These are phyloP conservation scores for Cryptosporidium andersoni DNA, from an alignment of 169 alveolate species.

Conservation along the genomic window DNA sequence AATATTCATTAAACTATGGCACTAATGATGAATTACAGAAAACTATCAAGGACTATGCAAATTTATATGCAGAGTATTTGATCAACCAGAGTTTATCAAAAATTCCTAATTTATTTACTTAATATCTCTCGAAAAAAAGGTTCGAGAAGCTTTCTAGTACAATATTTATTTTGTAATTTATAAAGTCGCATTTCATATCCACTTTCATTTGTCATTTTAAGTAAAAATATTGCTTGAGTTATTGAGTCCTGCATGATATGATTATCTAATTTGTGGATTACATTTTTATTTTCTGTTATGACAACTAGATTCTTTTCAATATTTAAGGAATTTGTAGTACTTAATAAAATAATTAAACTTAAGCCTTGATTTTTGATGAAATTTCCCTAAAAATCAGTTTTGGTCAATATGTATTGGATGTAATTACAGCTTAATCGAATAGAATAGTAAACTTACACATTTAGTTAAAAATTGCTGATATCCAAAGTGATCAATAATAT, in stretches of 20 bases:
- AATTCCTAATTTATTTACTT: slow-evolving; percentile 10
- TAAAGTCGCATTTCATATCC: no score
- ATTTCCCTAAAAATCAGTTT: no score
- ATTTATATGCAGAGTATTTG: slow-evolving; percentile 54
- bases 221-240: neutral
- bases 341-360: no score
- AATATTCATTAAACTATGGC: neutral
- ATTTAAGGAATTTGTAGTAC: no score
- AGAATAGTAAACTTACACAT: no score
- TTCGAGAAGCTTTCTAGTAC: slow-evolving; percentile 42
- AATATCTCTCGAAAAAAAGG: slow-evolving; percentile 11
- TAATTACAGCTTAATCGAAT: no score
- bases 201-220: no score
- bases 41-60: slow-evolving; percentile 39
- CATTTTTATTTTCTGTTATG: neutral
- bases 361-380: no score
- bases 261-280: neutral
- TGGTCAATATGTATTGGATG: no score
- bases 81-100: slow-evolving; percentile 27
- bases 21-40: neutral
- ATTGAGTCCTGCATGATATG: neutral
- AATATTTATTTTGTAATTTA: neutral
- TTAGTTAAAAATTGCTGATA: neutral
- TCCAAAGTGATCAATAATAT: slow-evolving; percentile 9
- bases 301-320: no score